Evolutionary conservation across 495 filamentous ascomycete species (phyloP), one percentile per base, ranked within the genome.

Genomic region (Penicillium fimorum): DNA sequence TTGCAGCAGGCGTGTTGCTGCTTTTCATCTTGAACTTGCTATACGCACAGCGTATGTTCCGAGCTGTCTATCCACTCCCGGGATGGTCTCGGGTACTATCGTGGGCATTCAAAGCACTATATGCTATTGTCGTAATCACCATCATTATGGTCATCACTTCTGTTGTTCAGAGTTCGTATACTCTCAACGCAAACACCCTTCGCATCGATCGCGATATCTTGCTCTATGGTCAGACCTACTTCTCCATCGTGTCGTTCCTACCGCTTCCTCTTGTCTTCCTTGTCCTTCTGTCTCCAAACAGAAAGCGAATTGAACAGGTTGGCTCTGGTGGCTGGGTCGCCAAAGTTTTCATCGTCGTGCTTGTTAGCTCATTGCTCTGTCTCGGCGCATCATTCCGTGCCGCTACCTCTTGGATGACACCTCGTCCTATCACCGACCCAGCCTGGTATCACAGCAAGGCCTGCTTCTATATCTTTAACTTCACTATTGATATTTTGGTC

Each of bases 1-100:
- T 93, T 25, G 78, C 83, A 11, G 87, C 88, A 0, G 92, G 92
- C 25, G 82, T 91, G 18, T 62, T 96, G 24, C 62, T 96, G 7
- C 71, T 96, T n/a, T 95, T 88, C 69, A 70, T 96, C 54, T 69
- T 90, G 65, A 94, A 96, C 67, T 72, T 96, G 29, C 76, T 94
- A 61, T 88, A 90, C 65, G 75, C 87, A 0, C 89, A 93, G 66
- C 84, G 92, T 27, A 82, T 96, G 29, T 59, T 93, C 9, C 79
- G 92, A 29, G 88, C 86, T 3, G 81, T 81, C 12, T 87, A 93
- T 53, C 92, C 90, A 0, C 65, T 70, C 3, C 67, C 90, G 45
- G 90, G 90, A 30, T 91, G 87, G 87, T 77, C 82, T 47, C 76
- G 66, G 7, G 50, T 68, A 24, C 70, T 83, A 29, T 71, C 70